Base-by-base conservation (phyloP, 1,284 basidiomycete species). In the Marasmius fiardii region DNA sequence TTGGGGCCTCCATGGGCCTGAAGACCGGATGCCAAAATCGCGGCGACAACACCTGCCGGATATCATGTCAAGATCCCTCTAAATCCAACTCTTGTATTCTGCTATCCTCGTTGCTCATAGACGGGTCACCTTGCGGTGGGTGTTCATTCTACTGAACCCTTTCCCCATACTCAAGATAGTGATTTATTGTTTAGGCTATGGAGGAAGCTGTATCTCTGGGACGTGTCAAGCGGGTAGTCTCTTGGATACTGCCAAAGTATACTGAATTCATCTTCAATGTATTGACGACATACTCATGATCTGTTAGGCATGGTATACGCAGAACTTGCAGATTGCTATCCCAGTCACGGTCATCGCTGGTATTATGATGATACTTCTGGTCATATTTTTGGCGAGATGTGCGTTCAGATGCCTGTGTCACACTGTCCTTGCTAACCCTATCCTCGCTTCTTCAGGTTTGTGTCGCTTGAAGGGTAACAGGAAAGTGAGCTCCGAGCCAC, bases 51-150 rank as follows among this genome's bases (percentile, higher is more conserved):
- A 31, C 47, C n/a, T 95, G 93, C 70, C 83, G 86, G 62, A 85
- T 95, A 44, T 86, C 88, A 2, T 96, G 93, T 69, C 82, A 87
- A 67, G 86, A 91, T 68, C 92, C 92, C 1, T 76, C 62, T 23
- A 71, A 73, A 14, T 57, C 78, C 24, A 82, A 83, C 63, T 79
- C 80, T 62, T 96, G 93, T 69, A 72, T 93, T n/a, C 73, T 89
- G 43, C 75, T 95, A 34, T 86, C 90, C 58, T 83, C 90, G 1
- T 72, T 81, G 35, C 84, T 95, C 53, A 78, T 93, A 48, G 90
- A 95, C 66, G 93, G 93, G 10, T 94, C 92, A 23, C 83, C 90
- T 10, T 96, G 93, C 68, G 92, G 92, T 79, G 69, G 61, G 78
- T 31, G 52, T 12, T 57, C 41, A 18, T 58, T 24, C 28, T 33